phyloP scores from a whole-genome alignment of 768 basidiomycete genomes.

The Phaeolepiota aurea region DNA sequence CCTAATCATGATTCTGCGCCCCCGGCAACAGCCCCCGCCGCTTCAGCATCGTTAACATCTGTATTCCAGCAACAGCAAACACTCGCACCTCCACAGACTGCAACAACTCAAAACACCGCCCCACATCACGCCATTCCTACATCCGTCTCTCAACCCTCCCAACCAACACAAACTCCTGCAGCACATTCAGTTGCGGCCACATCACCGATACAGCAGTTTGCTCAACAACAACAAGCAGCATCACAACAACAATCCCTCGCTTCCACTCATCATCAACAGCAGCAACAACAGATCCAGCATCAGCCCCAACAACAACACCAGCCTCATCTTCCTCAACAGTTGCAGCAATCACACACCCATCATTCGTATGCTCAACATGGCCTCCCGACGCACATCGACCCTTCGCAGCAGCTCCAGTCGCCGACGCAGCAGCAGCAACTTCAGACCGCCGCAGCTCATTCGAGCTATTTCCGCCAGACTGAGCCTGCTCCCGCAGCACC shows the following conservation, averaged over 20 bases:
- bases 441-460: slow-evolving; percentile 35
- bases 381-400: slow-evolving; percentile 58
- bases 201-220: slow-evolving; percentile 32
- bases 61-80: slow-evolving; percentile 41
- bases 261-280: slow-evolving; percentile 10
- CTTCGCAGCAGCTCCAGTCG: slow-evolving; percentile 36
- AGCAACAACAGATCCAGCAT: slow-evolving; percentile 11
- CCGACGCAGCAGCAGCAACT: slow-evolving; percentile 31
- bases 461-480: slow-evolving; percentile 63
- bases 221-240: slow-evolving; percentile 32
- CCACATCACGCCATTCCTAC: slow-evolving; percentile 24
- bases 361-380: slow-evolving; percentile 62
- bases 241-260: slow-evolving; percentile 10
- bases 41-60: slow-evolving; percentile 27
- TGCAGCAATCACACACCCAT: slow-evolving; percentile 34
- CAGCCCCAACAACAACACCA: slow-evolving; percentile 8
- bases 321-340: slow-evolving; percentile 8
- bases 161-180: slow-evolving; percentile 17
- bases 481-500: slow-evolving; percentile 39
- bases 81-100: slow-evolving; percentile 19
- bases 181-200: slow-evolving; percentile 19
- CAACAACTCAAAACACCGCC: slow-evolving; percentile 16
- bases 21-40: slow-evolving; percentile 30
- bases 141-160: slow-evolving; percentile 31
- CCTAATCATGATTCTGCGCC: slow-evolving; percentile 23